Base-by-base conservation (phyloP, 148 eudicot species). In the Heliamphora exappendiculata region DNA sequence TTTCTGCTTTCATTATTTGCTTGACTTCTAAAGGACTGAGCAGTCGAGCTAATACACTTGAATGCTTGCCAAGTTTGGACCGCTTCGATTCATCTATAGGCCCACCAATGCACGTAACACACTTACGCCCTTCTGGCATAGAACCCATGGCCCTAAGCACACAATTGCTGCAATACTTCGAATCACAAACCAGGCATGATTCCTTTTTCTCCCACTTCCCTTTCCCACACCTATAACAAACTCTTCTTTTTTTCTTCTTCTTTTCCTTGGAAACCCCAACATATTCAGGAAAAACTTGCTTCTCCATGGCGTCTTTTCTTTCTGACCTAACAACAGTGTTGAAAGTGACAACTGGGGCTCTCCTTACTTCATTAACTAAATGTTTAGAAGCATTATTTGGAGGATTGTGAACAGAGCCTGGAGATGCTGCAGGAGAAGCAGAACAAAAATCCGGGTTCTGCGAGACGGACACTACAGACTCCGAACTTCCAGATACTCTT, bases 61-160 rank as follows among this genome's bases (percentile, higher is more conserved):
- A 92, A 83, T 89, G 80, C 76, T 89, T 92, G 53, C 98, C 98
- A 41, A 94, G 85, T 71, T 83, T 89, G 26, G 81, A 73, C 66
- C 98, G 79, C 50, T 91, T 92, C n/a, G 85, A 87, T 83, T 94
- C 98, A 70, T 89, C 94, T 70, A 94, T 92, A 4, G 96, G 87
- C 74, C 91, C 90, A 16, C 96, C 86, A 65, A 94, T 92, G 84
- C 98, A 94, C 59, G 96, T 88, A 75, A 94, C 98, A 85, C 98
- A 94, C 80, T 94, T 94, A 41, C 98, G 92, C 62, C 98, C 98
- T 77, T 94, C 98, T 1, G 98, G 98, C 98, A 94, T 94, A 4
- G 98, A 92, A 10, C 98, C 98, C 98, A 94, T 94, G 22, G 96
- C 96, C 75, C 98, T 88, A 72, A 94, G 97, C 80, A 94, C 92